phyloP scores from a whole-genome alignment of 305 asterid species.

The Plantago lanceolata region DNA sequence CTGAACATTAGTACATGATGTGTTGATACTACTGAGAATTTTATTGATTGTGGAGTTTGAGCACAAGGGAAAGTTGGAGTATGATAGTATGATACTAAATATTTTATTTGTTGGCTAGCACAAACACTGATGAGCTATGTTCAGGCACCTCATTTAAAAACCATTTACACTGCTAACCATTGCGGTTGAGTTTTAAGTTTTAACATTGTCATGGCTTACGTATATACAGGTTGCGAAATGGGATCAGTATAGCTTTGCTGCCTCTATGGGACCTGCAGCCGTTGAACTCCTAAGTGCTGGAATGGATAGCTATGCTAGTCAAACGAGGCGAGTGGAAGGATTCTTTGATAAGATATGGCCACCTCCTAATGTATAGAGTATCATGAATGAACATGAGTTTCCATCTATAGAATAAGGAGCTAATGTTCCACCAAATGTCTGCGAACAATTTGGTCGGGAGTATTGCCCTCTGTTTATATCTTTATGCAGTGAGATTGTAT shows the following conservation, averaged over 20 bases:
- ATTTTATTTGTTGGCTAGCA: too few species aligned
- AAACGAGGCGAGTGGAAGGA: slow-evolving; percentile 69
- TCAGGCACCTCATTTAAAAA: neutral
- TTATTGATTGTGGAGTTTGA: neutral
- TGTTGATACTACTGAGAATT: too few species aligned
- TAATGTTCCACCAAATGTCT: neutral
- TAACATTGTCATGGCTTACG: slow-evolving; percentile 1
- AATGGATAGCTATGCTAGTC: slow-evolving; percentile 64
- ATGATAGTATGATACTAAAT: neutral
- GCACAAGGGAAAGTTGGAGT: neutral
- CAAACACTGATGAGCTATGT: neutral
- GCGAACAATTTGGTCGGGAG: neutral
- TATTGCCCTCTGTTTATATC: neutral
- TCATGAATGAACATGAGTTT: neutral
- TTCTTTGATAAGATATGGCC: slow-evolving; percentile 93
- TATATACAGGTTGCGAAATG: slow-evolving; percentile 69
- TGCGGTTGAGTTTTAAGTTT: neutral
- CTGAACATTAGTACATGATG: too few species aligned
- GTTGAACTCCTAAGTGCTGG: slow-evolving; percentile 73
- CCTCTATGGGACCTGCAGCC: slow-evolving; percentile 81
- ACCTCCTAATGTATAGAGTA: slow-evolving; percentile 69
- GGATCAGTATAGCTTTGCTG: slow-evolving; percentile 81
- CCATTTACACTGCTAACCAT: slow-evolving; percentile 1
- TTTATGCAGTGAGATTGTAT: neutral
- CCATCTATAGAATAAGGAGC: slow-evolving; percentile 13